phyloP scores from a whole-genome alignment of 176 grass and related monocot species.

The Bonia amplexicaulis region DNA sequence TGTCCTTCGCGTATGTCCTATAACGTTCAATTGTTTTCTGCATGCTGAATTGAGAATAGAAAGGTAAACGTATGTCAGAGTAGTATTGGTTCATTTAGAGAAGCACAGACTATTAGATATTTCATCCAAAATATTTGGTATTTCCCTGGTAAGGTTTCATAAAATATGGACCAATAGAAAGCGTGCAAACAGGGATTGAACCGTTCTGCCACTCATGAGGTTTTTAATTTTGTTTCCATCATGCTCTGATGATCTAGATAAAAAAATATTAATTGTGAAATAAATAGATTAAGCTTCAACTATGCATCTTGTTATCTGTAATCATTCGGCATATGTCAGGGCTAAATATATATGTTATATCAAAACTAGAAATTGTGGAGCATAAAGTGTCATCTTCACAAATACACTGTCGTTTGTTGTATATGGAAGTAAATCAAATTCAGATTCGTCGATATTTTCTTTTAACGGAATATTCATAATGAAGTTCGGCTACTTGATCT shows the following conservation, averaged over 20 bases:
- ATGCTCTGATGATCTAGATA: background rate
- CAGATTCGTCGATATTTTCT: background rate
- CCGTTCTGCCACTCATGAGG: background rate
- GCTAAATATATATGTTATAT: background rate
- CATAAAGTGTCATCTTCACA: background rate
- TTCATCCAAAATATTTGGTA: background rate
- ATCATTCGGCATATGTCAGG: background rate
- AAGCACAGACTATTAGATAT: background rate
- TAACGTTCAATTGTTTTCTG: conserved; percentile 64
- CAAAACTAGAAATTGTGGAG: background rate
- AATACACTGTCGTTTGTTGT: background rate
- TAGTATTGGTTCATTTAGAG: background rate
- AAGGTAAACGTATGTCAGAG: background rate
- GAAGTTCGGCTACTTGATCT: background rate
- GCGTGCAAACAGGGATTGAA: background rate
- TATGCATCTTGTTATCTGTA: background rate
- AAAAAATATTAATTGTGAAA: background rate
- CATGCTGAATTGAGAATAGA: conserved; percentile 35
- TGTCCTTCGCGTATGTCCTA: conserved; percentile 44
- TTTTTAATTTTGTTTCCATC: background rate
- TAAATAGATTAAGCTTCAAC: background rate
- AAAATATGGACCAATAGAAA: background rate
- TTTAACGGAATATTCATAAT: background rate
- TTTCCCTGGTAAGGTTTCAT: background rate
- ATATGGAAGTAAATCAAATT: background rate